These are phyloP conservation scores for Bretschneidera sinensis DNA, from an alignment of 345 rosid genomes.

Conservation along the genomic window DNA sequence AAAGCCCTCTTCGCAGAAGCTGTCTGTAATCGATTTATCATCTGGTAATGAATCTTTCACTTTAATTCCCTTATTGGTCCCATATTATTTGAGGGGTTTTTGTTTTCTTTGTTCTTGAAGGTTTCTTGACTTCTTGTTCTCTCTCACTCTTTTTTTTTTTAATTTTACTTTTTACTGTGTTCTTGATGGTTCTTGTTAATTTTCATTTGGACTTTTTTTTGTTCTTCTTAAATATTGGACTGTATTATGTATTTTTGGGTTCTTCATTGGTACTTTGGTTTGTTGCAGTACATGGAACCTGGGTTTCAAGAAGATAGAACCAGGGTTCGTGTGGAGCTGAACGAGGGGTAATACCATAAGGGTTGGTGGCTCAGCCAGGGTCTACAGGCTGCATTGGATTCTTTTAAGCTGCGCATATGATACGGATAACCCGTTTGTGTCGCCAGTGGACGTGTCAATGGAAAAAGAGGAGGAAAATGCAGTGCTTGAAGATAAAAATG, in stretches of 20 bases:
- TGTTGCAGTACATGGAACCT: constrained; percentile 80
- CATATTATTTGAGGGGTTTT: not conserved
- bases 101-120: not conserved
- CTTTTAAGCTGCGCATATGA: constrained; percentile 65
- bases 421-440: constrained; percentile 42
- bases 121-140: too few species aligned
- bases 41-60: constrained; percentile 43
- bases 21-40: constrained; percentile 66
- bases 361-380: constrained; percentile 81
- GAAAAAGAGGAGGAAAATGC: constrained; percentile 30
- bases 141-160: too few species aligned
- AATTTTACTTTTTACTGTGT: too few species aligned
- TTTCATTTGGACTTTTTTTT: not conserved
- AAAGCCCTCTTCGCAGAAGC: constrained; percentile 45
- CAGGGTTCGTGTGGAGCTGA: constrained; percentile 55
- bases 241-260: constrained; percentile 4
- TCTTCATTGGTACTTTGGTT: constrained; percentile 13
- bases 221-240: not conserved
- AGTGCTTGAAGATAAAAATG: constrained; percentile 24
- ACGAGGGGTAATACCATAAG: constrained; percentile 63
- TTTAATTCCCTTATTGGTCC: not conserved
- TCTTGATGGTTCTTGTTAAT: not conserved
- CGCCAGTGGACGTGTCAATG: constrained; percentile 28
- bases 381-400: constrained; percentile 79
- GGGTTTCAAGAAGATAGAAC: constrained; percentile 77